Evolutionary conservation across 2,329 filamentous ascomycete genomes (phyloP), one percentile per base, ranked within the genome.

Genomic region (Pezicula carpinea): DNA sequence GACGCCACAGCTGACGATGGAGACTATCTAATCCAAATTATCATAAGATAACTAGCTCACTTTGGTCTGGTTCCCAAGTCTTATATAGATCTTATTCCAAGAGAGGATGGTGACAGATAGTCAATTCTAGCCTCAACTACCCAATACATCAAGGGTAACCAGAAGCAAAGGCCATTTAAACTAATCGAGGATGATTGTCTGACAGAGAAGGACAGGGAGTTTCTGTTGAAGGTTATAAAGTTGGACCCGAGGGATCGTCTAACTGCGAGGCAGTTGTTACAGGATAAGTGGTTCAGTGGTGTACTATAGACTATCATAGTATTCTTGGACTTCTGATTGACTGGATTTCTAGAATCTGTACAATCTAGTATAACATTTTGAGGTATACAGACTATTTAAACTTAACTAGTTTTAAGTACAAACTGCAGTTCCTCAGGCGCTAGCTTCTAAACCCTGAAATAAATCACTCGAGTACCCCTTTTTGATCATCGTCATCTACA

Each of bases 251-350:
- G 53, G 26, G 55, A 58, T 53, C 52, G 57, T 34, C 56, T 52
- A 44, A 59, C 56, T 44, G 55, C 55, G 39, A 54, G 38, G 40
- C 44, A 60, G 47, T 53, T 60, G 26, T 50, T 60, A 47, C 36
- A 54, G 34, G 56, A 59, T 53, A 46, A 54, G 32, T 58, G 53
- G 53, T 54, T 69, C 58, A 48, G 42, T 47, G 48, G 46, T 49
- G 52, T 54, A 31, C 46, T 42, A 44, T 54, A 53, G 43, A 19
- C 38, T 6, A 43, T 49, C 19, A 43, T 44, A 36, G 42, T 44
- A 38, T 49, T 47, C 29, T 43, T 46, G 29, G 48, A 46, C 41
- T 47, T 43, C 21, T 44, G 35, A 39, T 34, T 45, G 42, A 48
- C 38, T 39, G 26, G 41, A 46, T 29, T 41, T 48, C 23, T 26